These are phyloP conservation scores for Clarireedia paspali DNA, from an alignment of 2,329 filamentous ascomycete species.

Conservation along the genomic window DNA sequence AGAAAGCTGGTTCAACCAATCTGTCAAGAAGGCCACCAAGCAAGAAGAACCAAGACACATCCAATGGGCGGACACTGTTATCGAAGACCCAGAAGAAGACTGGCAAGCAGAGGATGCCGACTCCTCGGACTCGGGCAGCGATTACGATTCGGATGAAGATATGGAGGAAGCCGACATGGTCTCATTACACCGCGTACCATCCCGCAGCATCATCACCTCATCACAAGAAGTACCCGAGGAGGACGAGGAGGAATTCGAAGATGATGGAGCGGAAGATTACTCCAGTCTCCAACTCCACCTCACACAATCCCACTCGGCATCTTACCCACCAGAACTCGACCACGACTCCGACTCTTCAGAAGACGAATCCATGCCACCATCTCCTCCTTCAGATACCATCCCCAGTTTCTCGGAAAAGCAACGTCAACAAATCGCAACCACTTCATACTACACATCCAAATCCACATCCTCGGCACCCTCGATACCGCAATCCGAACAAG, in stretches of 20 bases:
- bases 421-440: conserved; percentile 33
- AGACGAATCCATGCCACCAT: conserved; percentile 63
- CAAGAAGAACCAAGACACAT: conserved; percentile 58
- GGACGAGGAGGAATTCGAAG: conserved; percentile 36
- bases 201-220: conserved; percentile 25
- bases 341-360: conserved; percentile 62
- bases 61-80: conserved; percentile 77
- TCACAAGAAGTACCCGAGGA: conserved; percentile 19
- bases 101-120: conserved; percentile 48
- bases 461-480: conserved; percentile 23
- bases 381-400: conserved; percentile 36
- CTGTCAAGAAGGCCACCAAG: conserved; percentile 65
- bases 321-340: conserved; percentile 61
- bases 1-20: conserved; percentile 97
- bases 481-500: conserved; percentile 29
- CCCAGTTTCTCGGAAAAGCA: conserved; percentile 55
- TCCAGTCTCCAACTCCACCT: conserved; percentile 59
- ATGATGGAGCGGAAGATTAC: conserved; percentile 56
- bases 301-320: conserved; percentile 53
- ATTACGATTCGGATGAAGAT: conserved; percentile 49
- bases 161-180: conserved; percentile 46
- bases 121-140: conserved; percentile 44
- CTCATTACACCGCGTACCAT: conserved; percentile 40
- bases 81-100: conserved; percentile 66
- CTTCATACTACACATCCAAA: conserved; percentile 30